Percentiles rank a stretch among this genome's conserved stretches.
Evolutionary conservation across 1,284 basidiomycete species (phyloP).

Genomic region (Fomitiporia mediterranea): DNA sequence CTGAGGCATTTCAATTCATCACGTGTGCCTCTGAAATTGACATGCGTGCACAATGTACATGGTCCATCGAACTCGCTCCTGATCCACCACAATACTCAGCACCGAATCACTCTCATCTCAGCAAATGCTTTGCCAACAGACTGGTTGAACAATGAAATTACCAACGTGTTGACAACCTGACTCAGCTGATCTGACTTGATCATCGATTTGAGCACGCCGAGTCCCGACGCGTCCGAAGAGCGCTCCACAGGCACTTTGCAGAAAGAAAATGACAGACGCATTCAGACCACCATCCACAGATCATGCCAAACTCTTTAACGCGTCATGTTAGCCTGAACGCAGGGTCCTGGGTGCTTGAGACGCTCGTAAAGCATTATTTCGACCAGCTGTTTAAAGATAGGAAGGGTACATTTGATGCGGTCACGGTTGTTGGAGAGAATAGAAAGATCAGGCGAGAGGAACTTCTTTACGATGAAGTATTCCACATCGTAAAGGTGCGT

Average conservation of each 20-base stretch:
- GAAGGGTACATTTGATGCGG: not conserved
- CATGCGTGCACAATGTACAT: too few relatives aligned
- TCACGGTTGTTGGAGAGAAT: constrained; percentile 20
- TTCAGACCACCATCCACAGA: not conserved
- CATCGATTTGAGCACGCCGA: too few relatives aligned
- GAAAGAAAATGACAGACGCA: not conserved
- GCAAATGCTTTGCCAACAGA: too few relatives aligned
- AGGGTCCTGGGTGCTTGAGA: constrained; percentile 74
- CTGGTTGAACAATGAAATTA: too few relatives aligned
- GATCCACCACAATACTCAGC: too few relatives aligned
- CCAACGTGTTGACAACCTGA: too few relatives aligned
- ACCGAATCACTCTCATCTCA: too few relatives aligned
- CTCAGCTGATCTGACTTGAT: not conserved
- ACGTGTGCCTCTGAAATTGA: too few relatives aligned
- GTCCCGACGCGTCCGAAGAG: not conserved
- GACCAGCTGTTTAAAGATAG: constrained; percentile 50
- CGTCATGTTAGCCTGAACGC: constrained; percentile 58
- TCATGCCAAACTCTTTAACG: constrained; percentile 47
- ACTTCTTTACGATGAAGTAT: constrained; percentile 79
- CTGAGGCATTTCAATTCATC: too few relatives aligned
- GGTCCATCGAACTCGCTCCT: too few relatives aligned
- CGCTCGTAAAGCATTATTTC: constrained; percentile 80
- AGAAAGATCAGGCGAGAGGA: constrained; percentile 63
- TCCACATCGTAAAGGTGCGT: constrained; percentile 71
- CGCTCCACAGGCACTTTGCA: too few relatives aligned